Base-by-base conservation (phyloP, 176 grass and related monocot genomes). In the Oryza nivara region DNA sequence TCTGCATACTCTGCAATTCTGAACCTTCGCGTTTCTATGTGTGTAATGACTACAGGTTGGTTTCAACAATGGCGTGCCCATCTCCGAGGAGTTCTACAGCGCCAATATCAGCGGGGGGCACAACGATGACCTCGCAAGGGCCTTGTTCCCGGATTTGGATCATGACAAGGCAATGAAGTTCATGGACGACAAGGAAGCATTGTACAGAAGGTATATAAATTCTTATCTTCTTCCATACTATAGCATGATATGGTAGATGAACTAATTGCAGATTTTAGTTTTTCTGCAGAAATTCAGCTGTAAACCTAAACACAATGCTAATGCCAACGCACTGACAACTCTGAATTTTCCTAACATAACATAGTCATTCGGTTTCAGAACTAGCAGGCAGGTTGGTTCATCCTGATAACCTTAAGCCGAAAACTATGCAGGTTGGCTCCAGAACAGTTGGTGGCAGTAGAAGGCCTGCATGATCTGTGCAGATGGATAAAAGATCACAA, bases 71-170 rank as follows among this genome's bases (percentile, higher is more conserved):
- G 86, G 95, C 0, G 84, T 86, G 34, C 92, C 90, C 85, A 95
- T 88, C 74, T 88, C 92, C 25, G 92, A 97, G 86, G 90, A 90
- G 65, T 97, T 92, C 82, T 97, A 83, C 79, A 88, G 86, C 15
- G 72, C 80, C 28, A 86, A 70, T 19, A 93, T 97, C 70, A 94
- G 92, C 23, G 95, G 95, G 2, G 85, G 88, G 5, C 91, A 94
- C 79, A 93, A 97, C 75, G 88, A 88, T 12, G 76, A 92, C 9
- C 89, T 94, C 63, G 90, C 73, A 0, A 82, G 83, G 14, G 13
- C 67, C 11, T 77, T 97, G 74, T 91, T 97, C 73, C 95, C 92
- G 2, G 82, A 90, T 20, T 88, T 94, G 82, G 88, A 93, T 44
- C 86, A 93, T n/a, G 78, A 70, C 4, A 79, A 83, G 82, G 84